Conservation (phyloP, 2,329 filamentous ascomycete genomes). For the Diaporthe citriasiana region DNA sequence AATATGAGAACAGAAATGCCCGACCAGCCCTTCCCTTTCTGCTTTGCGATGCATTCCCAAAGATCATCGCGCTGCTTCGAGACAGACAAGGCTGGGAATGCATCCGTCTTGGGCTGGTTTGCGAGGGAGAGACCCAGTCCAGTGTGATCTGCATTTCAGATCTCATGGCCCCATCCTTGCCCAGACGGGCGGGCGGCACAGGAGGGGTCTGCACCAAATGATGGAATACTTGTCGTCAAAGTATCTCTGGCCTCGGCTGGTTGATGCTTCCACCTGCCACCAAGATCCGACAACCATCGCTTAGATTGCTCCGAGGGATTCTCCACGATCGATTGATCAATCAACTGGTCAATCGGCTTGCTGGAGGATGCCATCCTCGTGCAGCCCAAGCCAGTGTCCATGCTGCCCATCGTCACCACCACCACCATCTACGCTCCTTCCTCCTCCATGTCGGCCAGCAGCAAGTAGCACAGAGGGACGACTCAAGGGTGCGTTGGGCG, state of each 20-base stretch:
- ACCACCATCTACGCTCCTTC: not conserved
- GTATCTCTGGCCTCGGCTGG: conserved; percentile 12
- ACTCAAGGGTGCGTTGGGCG: conserved; percentile 19
- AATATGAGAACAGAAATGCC: not conserved
- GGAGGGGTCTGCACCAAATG: conserved; percentile 7
- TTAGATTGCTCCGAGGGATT: conserved; percentile 6
- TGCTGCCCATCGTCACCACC: conserved; percentile 17
- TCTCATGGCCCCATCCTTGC: conserved; percentile 19
- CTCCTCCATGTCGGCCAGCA: not conserved
- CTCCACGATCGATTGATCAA: conserved; percentile 21
- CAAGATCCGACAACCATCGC: conserved; percentile 29
- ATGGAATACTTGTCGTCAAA: conserved; percentile 1
- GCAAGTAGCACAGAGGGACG: not conserved
- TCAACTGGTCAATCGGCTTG: conserved; percentile 7
- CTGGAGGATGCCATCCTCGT: conserved; percentile 9
- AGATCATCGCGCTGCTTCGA: conserved; percentile 25
- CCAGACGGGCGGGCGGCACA: conserved; percentile 10
- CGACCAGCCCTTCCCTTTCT: conserved; percentile 4
- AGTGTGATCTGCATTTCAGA: conserved; percentile 35
- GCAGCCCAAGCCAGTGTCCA: conserved; percentile 9
- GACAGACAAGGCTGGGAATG: conserved; percentile 32
- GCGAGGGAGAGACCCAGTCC: conserved; percentile 24
- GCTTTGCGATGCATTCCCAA: conserved; percentile 10
- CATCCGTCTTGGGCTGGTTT: conserved; percentile 30
- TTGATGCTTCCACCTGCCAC: conserved; percentile 4